Evolutionary conservation across 805 yeast genomes (phyloP).

Genomic region (Metschnikowia proteae): DNA sequence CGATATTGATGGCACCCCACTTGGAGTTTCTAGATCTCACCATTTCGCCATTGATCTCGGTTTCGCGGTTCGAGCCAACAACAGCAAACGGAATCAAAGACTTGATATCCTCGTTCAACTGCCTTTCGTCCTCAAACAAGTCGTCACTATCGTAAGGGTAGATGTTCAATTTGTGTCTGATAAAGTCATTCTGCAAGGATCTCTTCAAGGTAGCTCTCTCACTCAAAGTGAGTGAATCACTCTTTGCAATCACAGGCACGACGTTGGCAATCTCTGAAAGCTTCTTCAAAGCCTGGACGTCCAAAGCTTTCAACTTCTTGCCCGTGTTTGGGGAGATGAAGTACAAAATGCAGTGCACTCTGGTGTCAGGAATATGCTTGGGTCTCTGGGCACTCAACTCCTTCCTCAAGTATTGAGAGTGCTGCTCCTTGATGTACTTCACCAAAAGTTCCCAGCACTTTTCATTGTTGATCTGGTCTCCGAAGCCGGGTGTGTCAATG

Average conservation of each 20-base stretch:
- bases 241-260: conserved; percentile 91
- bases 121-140: conserved; percentile 66
- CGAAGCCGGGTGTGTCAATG: conserved; percentile 97
- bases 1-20: conserved; percentile 93
- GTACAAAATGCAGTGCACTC: conserved; percentile 91
- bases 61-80: conserved; percentile 82
- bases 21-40: conserved; percentile 89
- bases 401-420: conserved; percentile 82
- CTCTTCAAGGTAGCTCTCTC: conserved; percentile 81
- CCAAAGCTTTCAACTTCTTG: conserved; percentile 79
- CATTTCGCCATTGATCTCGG: conserved; percentile 69
- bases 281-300: conserved; percentile 76
- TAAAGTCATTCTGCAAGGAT: conserved; percentile 71
- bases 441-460: conserved; percentile 96
- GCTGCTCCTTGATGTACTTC: conserved; percentile 93
- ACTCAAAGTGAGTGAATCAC: conserved; percentile 81
- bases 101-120: conserved; percentile 70
- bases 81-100: conserved; percentile 86
- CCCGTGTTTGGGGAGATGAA: conserved; percentile 82
- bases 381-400: conserved; percentile 95
- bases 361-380: conserved; percentile 71
- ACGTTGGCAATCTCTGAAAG: conserved; percentile 88
- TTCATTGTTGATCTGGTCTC: conserved; percentile 92
- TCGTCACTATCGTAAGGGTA: conserved; percentile 80
- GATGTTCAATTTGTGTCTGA: conserved; percentile 64